Conservation (phyloP, 139 green algal genomes). For the Chlamydomonas sphaeroides region DNA sequence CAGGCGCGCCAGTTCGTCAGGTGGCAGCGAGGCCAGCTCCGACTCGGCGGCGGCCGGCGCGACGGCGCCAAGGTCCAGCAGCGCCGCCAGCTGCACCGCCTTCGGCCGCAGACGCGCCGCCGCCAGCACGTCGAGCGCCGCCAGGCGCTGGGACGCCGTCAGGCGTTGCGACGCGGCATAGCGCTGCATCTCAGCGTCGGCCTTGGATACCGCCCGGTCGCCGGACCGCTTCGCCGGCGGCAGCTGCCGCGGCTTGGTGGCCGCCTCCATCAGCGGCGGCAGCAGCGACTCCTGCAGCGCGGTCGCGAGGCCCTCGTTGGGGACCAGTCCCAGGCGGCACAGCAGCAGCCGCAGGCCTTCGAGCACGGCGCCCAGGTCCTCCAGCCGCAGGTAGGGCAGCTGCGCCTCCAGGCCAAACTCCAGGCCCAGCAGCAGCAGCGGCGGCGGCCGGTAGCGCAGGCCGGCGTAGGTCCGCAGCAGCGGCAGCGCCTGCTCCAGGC, state of each 20-base stretch:
- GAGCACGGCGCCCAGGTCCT: background rate
- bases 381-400: background rate
- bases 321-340: background rate
- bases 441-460: background rate
- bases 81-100: slow-evolving; percentile 29
- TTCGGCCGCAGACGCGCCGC: slow-evolving; percentile 32
- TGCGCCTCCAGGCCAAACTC: background rate
- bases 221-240: background rate
- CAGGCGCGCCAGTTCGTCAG: background rate
- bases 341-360: slow-evolving; percentile 16
- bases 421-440: slow-evolving; percentile 30
- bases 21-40: background rate
- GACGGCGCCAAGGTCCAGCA: slow-evolving; percentile 11
- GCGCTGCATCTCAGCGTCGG: background rate
- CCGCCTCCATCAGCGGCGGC: slow-evolving; percentile 3
- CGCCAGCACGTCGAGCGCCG: slow-evolving; percentile 22
- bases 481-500: background rate
- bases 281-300: background rate
- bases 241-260: background rate
- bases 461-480: slow-evolving; percentile 15
- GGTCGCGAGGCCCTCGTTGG: slow-evolving; percentile 29
- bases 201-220: background rate
- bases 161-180: no score
- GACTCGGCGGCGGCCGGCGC: background rate
- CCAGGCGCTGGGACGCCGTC: background rate